Percentiles rank a stretch among this genome's conserved stretches.
Evolutionary conservation across 306 rosid genomes (phyloP).

Genomic region (Cucurbita argyrosperma): DNA sequence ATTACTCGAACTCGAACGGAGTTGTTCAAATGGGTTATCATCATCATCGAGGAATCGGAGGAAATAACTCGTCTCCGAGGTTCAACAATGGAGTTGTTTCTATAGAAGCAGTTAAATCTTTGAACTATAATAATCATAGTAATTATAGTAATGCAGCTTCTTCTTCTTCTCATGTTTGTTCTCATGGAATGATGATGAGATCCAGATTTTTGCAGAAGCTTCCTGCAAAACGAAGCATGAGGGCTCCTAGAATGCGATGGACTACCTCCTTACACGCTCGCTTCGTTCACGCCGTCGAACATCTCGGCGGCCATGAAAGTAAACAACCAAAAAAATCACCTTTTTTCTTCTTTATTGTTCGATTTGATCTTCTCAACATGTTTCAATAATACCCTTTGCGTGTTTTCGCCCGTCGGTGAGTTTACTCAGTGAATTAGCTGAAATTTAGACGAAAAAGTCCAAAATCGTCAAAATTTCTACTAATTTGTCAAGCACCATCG

Average conservation of each 20-base stretch:
- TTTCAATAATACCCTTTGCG: not conserved
- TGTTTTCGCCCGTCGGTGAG: too few species aligned
- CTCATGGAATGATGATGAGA: constrained; percentile 60
- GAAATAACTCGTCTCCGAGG: not conserved
- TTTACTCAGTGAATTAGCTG: not conserved
- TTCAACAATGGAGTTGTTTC: constrained; percentile 23
- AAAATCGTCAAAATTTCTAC: too few species aligned
- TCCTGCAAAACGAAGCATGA: constrained; percentile 69
- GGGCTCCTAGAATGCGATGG: constrained; percentile 96
- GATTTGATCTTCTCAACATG: not conserved
- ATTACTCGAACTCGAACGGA: constrained; percentile 15
- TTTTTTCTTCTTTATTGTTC: not conserved
- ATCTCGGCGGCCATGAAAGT: constrained; percentile 97
- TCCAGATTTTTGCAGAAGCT: constrained; percentile 64
- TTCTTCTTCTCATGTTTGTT: not conserved
- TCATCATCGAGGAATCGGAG: not conserved
- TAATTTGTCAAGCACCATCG: too few species aligned
- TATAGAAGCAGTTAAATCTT: constrained; percentile 23
- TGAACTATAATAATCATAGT: not conserved
- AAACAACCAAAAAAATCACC: not conserved
- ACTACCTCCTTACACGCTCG: constrained; percentile 77
- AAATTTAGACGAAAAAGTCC: too few species aligned
- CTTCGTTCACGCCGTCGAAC: constrained; percentile 89
- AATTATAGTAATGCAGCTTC: not conserved
- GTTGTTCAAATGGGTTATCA: constrained; percentile 8